Conservation (phyloP, 306 rosid genomes). For the Datisca glomerata region DNA sequence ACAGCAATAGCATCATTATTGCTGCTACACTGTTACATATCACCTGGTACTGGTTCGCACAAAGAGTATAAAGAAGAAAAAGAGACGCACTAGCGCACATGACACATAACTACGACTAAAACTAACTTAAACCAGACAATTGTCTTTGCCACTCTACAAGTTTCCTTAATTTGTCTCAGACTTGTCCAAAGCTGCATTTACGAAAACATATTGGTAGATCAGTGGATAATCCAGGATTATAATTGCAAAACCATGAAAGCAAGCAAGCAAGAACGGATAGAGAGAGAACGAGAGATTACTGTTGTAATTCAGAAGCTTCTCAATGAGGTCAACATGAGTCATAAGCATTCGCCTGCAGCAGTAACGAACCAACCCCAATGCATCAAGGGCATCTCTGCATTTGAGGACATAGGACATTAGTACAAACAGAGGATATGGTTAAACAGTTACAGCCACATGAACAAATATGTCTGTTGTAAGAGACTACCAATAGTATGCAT, state of each 20-base stretch:
- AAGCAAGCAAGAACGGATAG: not conserved
- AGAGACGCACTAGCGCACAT: too few species aligned
- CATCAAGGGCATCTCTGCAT: slow-evolving; percentile 88
- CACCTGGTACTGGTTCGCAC: too few species aligned
- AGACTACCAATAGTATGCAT: too few species aligned
- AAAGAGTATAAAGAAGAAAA: too few species aligned
- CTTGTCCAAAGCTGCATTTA: slow-evolving; percentile 59
- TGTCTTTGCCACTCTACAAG: not conserved
- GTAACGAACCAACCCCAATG: slow-evolving; percentile 78
- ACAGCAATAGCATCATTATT: too few species aligned
- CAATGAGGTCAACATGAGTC: slow-evolving; percentile 97
- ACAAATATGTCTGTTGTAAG: too few species aligned
- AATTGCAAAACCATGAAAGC: not conserved
- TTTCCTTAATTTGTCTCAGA: slow-evolving; percentile 32
- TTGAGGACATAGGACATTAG: slow-evolving; percentile 12
- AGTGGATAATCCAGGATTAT: slow-evolving; percentile 1
- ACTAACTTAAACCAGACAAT: too few species aligned
- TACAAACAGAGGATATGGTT: too few species aligned
- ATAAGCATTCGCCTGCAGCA: slow-evolving; percentile 95
- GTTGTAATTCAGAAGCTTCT: slow-evolving; percentile 92
- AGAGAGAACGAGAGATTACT: slow-evolving; percentile 27
- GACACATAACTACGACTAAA: too few species aligned
- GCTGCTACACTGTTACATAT: too few species aligned
- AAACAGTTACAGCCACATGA: too few species aligned
- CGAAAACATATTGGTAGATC: slow-evolving; percentile 3